These are phyloP conservation scores for Rhodotorula diobovata DNA, from an alignment of 768 basidiomycete species.

Conservation along the genomic window DNA sequence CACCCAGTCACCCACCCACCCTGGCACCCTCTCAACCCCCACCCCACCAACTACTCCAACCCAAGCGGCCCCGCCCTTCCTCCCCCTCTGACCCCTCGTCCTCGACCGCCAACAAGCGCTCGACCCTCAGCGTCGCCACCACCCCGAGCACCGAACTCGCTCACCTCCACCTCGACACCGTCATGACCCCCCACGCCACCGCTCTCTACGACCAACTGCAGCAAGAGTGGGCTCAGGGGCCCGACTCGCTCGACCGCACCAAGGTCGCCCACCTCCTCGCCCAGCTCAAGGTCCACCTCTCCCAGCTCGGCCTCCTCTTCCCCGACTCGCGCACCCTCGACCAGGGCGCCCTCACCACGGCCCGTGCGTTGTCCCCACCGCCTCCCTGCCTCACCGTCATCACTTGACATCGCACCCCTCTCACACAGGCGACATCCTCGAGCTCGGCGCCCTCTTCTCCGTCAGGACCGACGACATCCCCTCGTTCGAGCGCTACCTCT, in stretches of 20 bases:
- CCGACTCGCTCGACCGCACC: background rate
- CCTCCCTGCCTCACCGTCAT: conserved; percentile 49
- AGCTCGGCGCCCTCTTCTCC: conserved; percentile 91
- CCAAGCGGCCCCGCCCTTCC: conserved; percentile 31
- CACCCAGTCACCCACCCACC: background rate
- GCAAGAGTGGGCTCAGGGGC: conserved; percentile 1
- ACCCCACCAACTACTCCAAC: background rate
- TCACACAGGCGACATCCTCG: conserved; percentile 68
- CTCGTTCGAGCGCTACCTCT: conserved; percentile 91
- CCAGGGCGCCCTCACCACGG: conserved; percentile 17
- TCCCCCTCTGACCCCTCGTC: conserved; percentile 13
- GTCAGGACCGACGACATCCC: conserved; percentile 82
- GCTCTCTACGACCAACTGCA: conserved; percentile 7
- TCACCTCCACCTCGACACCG: conserved; percentile 10
- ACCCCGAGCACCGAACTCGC: conserved; percentile 9
- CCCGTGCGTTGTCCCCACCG: conserved; percentile 8
- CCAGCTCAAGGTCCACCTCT: conserved; percentile 33
- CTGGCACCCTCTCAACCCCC: conserved; percentile 13
- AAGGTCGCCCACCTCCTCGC: conserved; percentile 4
- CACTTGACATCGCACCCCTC: background rate
- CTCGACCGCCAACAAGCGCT: background rate
- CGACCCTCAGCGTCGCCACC: too few relatives aligned
- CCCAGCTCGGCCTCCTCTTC: conserved; percentile 27
- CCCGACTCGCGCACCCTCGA: conserved; percentile 18
- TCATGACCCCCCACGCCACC: background rate